Conservation (phyloP, 169 alveolate genomes). For the Eimeria maxima region DNA sequence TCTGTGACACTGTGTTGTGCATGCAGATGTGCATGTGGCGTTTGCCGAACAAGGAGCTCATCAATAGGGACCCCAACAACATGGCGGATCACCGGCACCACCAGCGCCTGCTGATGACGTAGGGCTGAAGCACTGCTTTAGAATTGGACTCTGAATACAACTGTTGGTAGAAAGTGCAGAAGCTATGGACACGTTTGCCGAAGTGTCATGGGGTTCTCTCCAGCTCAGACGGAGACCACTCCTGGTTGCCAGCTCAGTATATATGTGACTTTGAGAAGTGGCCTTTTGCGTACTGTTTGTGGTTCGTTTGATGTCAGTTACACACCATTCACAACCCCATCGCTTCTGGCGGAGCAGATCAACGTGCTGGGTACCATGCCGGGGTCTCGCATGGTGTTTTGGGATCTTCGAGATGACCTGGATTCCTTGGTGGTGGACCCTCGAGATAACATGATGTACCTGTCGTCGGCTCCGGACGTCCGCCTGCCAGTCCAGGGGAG, state of each 20-base stretch:
- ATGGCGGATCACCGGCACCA: constrained; percentile 94
- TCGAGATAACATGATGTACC: constrained; percentile 87
- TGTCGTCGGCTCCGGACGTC: constrained; percentile 83
- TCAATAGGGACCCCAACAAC: constrained; percentile 90
- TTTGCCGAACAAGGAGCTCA: constrained; percentile 93
- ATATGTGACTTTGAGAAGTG: neutral
- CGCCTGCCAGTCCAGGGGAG: neutral
- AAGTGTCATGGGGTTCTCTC: neutral
- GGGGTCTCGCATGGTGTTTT: constrained; percentile 92
- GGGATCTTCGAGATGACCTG: constrained; percentile 93
- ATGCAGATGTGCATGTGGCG: constrained; percentile 93
- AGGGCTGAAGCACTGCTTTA: neutral
- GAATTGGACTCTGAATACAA: neutral
- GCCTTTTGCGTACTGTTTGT: neutral
- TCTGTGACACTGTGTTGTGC: constrained; percentile 16
- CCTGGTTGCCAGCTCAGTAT: neutral
- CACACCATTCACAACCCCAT: constrained; percentile 93
- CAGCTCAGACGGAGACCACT: neutral
- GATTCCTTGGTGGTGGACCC: constrained; percentile 88
- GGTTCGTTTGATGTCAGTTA: constrained; percentile 71
- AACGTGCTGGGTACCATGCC: constrained; percentile 92
- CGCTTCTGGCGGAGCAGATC: constrained; percentile 93
- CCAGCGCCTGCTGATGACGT: constrained; percentile 92
- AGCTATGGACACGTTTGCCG: neutral
- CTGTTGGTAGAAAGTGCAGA: neutral